phyloP scores from a whole-genome alignment of 371 early-diverging fungal genomes.

The Polyrhizophydium stewartii region DNA sequence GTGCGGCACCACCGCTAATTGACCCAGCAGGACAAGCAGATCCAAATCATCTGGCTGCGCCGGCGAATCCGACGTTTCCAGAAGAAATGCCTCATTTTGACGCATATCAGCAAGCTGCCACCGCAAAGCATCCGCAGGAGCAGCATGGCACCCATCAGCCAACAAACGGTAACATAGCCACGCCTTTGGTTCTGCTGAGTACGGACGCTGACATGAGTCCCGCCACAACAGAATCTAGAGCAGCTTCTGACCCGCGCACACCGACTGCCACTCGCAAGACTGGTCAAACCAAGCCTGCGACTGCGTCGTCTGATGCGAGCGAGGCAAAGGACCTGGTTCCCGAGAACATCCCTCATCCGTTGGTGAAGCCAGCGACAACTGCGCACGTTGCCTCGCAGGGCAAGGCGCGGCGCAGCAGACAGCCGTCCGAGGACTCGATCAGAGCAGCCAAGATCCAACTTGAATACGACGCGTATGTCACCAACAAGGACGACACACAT shows the following conservation, averaged over 20 bases:
- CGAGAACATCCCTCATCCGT: not conserved
- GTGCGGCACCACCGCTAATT: too few relatives aligned
- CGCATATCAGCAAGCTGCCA: too few relatives aligned
- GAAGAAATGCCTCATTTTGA: too few relatives aligned
- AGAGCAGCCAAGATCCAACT: slow-evolving; percentile 11
- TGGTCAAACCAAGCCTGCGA: not conserved
- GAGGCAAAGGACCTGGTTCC: not conserved
- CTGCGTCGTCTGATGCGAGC: not conserved
- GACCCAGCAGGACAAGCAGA: too few relatives aligned
- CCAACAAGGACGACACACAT: not conserved
- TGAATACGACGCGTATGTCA: slow-evolving; percentile 14
- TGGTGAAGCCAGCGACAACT: not conserved
- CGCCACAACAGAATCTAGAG: too few relatives aligned
- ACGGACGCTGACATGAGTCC: not conserved
- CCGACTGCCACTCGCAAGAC: not conserved
- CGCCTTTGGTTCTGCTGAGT: too few relatives aligned
- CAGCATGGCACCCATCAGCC: too few relatives aligned
- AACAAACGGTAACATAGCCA: too few relatives aligned
- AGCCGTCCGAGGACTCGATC: slow-evolving; percentile 2
- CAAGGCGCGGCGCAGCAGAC: not conserved
- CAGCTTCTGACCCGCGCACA: too few relatives aligned
- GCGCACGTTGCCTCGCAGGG: not conserved
- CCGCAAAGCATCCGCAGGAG: too few relatives aligned
- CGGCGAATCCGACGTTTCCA: too few relatives aligned
- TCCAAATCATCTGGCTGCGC: too few relatives aligned